Evolutionary conservation across 192 early-diverging fungal species (phyloP).

Genomic region (Entomortierella beljakovae): DNA sequence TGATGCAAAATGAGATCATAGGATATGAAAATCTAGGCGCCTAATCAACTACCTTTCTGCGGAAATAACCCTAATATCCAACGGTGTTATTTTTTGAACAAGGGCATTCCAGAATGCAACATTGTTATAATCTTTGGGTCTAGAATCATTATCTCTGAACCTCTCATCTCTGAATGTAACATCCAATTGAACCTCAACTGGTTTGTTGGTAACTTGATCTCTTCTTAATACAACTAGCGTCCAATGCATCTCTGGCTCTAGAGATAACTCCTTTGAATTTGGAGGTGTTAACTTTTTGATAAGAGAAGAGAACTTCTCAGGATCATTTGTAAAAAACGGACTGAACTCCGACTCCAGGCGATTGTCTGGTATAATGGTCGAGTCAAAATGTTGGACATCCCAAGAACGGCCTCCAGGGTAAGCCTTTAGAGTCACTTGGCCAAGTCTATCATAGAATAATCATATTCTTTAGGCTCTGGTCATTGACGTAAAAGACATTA

Average conservation of each 20-base stretch:
- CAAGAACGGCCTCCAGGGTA: slow-evolving; percentile 7
- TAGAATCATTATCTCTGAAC: too few relatives aligned
- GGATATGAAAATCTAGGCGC: too few relatives aligned
- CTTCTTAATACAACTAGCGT: slow-evolving; percentile 14
- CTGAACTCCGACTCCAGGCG: slow-evolving; percentile 32
- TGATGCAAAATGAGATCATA: too few relatives aligned
- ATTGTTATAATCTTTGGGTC: slow-evolving; percentile 24
- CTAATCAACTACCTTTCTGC: slow-evolving; percentile 10
- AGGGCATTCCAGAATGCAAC: slow-evolving; percentile 44
- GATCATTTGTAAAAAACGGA: slow-evolving; percentile 17
- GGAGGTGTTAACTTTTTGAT: slow-evolving; percentile 11
- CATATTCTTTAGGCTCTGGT: too few relatives aligned
- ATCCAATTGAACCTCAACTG: slow-evolving; percentile 19
- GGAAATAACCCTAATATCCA: slow-evolving; percentile 34
- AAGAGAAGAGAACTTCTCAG: background rate
- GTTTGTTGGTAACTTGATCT: background rate
- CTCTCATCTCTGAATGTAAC: slow-evolving; percentile 39
- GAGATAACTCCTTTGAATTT: background rate
- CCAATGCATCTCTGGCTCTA: slow-evolving; percentile 19
- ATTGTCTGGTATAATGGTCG: slow-evolving; percentile 10
- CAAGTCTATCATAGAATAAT: too few relatives aligned
- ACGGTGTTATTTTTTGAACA: slow-evolving; percentile 19
- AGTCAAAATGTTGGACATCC: slow-evolving; percentile 15
- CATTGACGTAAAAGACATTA: too few relatives aligned
- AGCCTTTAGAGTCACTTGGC: slow-evolving; percentile 9